Percentiles rank a stretch among this genome's conserved stretches.
Conservation (phyloP, 495 filamentous ascomycete species). For the Penicillium bialowiezense region DNA sequence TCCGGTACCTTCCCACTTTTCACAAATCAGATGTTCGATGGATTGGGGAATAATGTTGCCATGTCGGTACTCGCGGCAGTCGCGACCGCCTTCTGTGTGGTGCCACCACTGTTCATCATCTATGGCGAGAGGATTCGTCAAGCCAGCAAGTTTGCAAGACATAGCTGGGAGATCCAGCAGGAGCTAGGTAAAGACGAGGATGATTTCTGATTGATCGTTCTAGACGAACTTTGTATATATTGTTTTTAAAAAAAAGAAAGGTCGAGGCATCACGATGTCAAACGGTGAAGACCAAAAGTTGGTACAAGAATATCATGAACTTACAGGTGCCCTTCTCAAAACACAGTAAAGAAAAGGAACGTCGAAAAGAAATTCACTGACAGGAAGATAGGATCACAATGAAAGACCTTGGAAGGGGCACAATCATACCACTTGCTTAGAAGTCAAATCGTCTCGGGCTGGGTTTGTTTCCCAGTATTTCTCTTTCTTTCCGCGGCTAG, state of each 20-base stretch:
- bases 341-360: too few species aligned
- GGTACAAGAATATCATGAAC: too few species aligned
- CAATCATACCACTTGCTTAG: background rate
- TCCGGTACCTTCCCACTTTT: slow-evolving; percentile 48
- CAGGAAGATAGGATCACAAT: too few species aligned
- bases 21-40: slow-evolving; percentile 40
- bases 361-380: background rate
- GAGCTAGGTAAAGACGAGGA: slow-evolving; percentile 29
- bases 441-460: background rate
- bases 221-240: background rate
- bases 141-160: slow-evolving; percentile 46
- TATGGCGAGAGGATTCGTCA: slow-evolving; percentile 42
- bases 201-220: slow-evolving; percentile 11
- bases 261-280: too few species aligned
- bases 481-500: slow-evolving; percentile 44
- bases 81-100: slow-evolving; percentile 43
- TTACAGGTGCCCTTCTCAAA: too few species aligned
- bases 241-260: background rate
- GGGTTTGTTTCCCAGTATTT: slow-evolving; percentile 54
- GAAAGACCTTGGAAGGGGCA: too few species aligned
- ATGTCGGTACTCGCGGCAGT: slow-evolving; percentile 43
- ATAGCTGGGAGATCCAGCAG: slow-evolving; percentile 38
- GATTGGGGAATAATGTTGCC: slow-evolving; percentile 42
- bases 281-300: too few species aligned
- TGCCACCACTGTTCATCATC: slow-evolving; percentile 41